Percentiles rank a stretch among this genome's conserved stretches.
Evolutionary conservation across 2,329 filamentous ascomycete species (phyloP).

Genomic region (Sporothrix variecibatus): DNA sequence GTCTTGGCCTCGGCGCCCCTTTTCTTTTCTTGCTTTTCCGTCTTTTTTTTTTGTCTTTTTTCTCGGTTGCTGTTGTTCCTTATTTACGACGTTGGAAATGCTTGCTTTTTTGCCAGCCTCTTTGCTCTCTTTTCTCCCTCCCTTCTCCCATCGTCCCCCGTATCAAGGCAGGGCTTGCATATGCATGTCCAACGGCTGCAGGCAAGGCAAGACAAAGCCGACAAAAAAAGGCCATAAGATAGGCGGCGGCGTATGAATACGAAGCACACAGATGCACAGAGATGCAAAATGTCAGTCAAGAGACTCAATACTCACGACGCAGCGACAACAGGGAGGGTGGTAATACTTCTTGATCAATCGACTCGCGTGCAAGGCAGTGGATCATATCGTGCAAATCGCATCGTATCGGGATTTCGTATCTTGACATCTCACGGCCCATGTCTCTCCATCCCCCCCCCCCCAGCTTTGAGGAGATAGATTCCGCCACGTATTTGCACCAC

Average conservation of each 20-base stretch:
- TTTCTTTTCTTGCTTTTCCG: background rate
- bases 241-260: background rate
- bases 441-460: background rate
- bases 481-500: background rate
- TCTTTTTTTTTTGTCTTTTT: no score
- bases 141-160: background rate
- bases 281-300: background rate
- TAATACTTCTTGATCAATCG: background rate
- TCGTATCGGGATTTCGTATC: constrained; percentile 12
- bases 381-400: constrained; percentile 11
- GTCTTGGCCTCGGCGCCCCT: background rate
- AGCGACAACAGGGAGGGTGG: background rate
- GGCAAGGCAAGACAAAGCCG: constrained; percentile 9
- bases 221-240: background rate
- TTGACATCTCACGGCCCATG: constrained; percentile 2
- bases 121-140: background rate
- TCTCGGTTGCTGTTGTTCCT: background rate
- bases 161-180: background rate
- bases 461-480: background rate
- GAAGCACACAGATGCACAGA: constrained; percentile 7
- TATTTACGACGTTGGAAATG: background rate
- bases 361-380: background rate
- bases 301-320: background rate
- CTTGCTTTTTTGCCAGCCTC: background rate
- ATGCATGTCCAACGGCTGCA: constrained; percentile 10